Conservation (phyloP, 202 grass and related monocot species). For the Panicum virgatum region DNA sequence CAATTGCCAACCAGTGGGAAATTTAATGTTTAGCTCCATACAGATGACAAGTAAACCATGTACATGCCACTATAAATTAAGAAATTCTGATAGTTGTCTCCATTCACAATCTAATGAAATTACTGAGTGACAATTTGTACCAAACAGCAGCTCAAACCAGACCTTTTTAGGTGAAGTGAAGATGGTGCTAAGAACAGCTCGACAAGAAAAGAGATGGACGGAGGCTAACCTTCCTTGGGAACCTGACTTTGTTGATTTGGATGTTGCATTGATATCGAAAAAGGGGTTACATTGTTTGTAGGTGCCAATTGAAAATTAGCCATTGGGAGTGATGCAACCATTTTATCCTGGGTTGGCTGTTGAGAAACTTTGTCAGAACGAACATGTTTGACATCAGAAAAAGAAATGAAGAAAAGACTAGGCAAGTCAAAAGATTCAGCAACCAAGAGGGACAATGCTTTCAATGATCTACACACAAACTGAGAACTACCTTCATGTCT, state of each 20-base stretch:
- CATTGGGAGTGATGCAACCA: slow-evolving; percentile 43
- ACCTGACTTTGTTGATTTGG: slow-evolving; percentile 58
- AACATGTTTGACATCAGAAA: slow-evolving; percentile 19
- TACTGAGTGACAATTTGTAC: neutral
- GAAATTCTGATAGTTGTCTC: slow-evolving; percentile 25
- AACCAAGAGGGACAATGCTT: neutral
- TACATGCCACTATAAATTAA: neutral
- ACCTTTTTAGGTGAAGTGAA: neutral
- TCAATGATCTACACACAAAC: slow-evolving; percentile 27
- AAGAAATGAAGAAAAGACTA: slow-evolving; percentile 34
- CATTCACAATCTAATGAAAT: slow-evolving; percentile 31
- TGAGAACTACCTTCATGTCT: slow-evolving; percentile 78
- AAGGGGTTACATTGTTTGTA: slow-evolving; percentile 45
- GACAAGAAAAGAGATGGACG: slow-evolving; percentile 29
- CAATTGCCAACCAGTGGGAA: neutral
- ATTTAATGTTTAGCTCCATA: slow-evolving; percentile 8
- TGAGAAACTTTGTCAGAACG: slow-evolving; percentile 25
- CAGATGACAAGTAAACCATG: neutral
- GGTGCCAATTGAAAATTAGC: slow-evolving; percentile 58
- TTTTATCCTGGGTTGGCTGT: slow-evolving; percentile 68
- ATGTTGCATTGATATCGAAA: slow-evolving; percentile 64
- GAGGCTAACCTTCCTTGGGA: slow-evolving; percentile 57
- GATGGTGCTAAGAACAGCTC: slow-evolving; percentile 5
- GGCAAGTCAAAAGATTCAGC: slow-evolving; percentile 25
- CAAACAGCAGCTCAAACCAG: slow-evolving; percentile 1